These are phyloP conservation scores for Alternaria arborescens DNA, from an alignment of 2,329 filamentous ascomycete genomes.

Conservation along the genomic window DNA sequence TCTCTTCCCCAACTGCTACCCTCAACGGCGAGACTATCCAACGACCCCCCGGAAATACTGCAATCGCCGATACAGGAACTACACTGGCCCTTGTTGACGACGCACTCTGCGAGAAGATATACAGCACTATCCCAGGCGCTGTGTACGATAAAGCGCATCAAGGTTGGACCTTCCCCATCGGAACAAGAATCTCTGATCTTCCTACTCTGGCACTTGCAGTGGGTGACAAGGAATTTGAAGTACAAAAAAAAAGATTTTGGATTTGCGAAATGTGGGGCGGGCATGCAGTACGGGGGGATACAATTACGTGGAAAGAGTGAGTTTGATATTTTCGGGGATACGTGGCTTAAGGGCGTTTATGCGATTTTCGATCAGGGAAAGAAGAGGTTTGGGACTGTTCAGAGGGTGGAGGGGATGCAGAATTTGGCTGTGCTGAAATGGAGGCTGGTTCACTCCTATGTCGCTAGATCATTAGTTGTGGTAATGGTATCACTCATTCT, in stretches of 20 bases:
- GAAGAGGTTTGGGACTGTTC: slow-evolving; percentile 66
- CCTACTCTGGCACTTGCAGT: slow-evolving; percentile 71
- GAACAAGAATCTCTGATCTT: slow-evolving; percentile 61
- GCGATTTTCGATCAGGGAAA: slow-evolving; percentile 71
- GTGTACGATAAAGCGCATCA: slow-evolving; percentile 61
- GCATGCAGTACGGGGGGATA: slow-evolving; percentile 70
- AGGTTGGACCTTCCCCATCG: slow-evolving; percentile 70
- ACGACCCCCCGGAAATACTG: slow-evolving; percentile 63
- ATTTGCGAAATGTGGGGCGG: slow-evolving; percentile 65
- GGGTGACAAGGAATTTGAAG: slow-evolving; percentile 65
- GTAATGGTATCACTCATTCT: not conserved
- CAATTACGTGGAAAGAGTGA: slow-evolving; percentile 58
- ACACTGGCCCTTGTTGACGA: slow-evolving; percentile 73
- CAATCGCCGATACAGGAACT: slow-evolving; percentile 77
- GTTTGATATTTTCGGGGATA: slow-evolving; percentile 72
- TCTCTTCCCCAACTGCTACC: slow-evolving; percentile 65
- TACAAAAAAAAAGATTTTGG: slow-evolving; percentile 64
- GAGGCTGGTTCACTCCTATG: not conserved
- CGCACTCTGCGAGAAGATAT: slow-evolving; percentile 67
- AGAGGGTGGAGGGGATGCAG: slow-evolving; percentile 53
- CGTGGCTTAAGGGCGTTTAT: slow-evolving; percentile 71
- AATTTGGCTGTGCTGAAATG: slow-evolving; percentile 28
- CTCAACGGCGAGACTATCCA: slow-evolving; percentile 65
- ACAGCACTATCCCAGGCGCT: slow-evolving; percentile 69
- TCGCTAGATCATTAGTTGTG: not conserved